A percentile compares a stretch with the other conserved stretches of the same genome.
phyloP scores from a whole-genome alignment of 805 yeast species.

The Komagataella pastoris region DNA sequence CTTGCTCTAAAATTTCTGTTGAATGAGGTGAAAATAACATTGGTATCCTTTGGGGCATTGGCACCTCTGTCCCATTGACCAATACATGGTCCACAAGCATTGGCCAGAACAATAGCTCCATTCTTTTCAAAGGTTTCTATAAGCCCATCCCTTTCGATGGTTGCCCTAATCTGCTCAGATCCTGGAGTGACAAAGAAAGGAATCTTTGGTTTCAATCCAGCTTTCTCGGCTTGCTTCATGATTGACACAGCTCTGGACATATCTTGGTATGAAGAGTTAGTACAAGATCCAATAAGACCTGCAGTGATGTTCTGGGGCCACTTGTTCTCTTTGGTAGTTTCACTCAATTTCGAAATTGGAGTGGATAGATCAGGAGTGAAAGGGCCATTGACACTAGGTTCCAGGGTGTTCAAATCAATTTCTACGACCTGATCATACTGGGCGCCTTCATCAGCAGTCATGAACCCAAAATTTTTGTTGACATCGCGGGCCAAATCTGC shows the following conservation, averaged over 20 bases:
- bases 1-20: slow-evolving; percentile 97
- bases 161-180: slow-evolving; percentile 96
- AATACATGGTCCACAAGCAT: slow-evolving; percentile 98
- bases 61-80: slow-evolving; percentile 96
- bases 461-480: slow-evolving; percentile 41
- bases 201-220: slow-evolving; percentile 85
- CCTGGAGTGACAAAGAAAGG: slow-evolving; percentile 95
- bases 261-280: slow-evolving; percentile 97
- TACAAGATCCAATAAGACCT: slow-evolving; percentile 96
- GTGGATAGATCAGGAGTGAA: slow-evolving; percentile 97
- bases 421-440: slow-evolving; percentile 91
- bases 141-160: slow-evolving; percentile 93
- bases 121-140: slow-evolving; percentile 77
- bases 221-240: slow-evolving; percentile 79
- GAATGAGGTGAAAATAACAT: slow-evolving; percentile 94
- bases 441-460: slow-evolving; percentile 84
- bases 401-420: slow-evolving; percentile 77
- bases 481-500: slow-evolving; percentile 59
- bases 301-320: slow-evolving; percentile 94
- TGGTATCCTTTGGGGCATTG: slow-evolving; percentile 84
- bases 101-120: slow-evolving; percentile 91
- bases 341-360: slow-evolving; percentile 79
- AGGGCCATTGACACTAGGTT: slow-evolving; percentile 96
- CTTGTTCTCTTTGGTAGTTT: slow-evolving; percentile 67
- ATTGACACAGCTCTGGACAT: slow-evolving; percentile 94